These are phyloP conservation scores for Trichoderma cornu-damae DNA, from an alignment of 2,329 filamentous ascomycete species.

Conservation along the genomic window DNA sequence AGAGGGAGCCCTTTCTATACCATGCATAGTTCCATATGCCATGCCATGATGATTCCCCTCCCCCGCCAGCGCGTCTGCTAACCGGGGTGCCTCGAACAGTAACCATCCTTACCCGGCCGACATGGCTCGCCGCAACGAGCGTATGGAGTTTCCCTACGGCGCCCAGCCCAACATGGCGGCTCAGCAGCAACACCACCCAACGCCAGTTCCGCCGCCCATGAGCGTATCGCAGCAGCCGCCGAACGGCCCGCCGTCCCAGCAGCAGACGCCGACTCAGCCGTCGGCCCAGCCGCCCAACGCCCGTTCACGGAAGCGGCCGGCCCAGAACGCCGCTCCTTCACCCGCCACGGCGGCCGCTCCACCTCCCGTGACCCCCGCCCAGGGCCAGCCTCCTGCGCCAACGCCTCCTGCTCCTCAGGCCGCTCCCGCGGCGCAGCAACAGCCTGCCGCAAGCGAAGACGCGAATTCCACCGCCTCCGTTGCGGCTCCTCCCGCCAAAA, in stretches of 20 bases:
- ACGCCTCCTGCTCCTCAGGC: slow-evolving; percentile 31
- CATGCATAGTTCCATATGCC: slow-evolving; percentile 22
- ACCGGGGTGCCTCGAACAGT: slow-evolving; percentile 29
- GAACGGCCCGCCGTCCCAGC: slow-evolving; percentile 31
- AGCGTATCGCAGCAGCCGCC: slow-evolving; percentile 40
- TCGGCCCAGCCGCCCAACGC: slow-evolving; percentile 32
- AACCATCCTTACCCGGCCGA: slow-evolving; percentile 49
- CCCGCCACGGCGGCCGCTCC: slow-evolving; percentile 33
- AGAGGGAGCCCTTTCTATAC: slow-evolving; percentile 19
- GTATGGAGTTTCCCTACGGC: slow-evolving; percentile 41
- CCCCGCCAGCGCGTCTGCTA: slow-evolving; percentile 28
- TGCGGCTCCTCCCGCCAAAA: slow-evolving; percentile 64
- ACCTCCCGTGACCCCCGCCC: slow-evolving; percentile 31
- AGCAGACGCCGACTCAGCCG: slow-evolving; percentile 37
- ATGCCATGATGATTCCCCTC: slow-evolving; percentile 27
- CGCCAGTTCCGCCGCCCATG: slow-evolving; percentile 41
- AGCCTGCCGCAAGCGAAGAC: slow-evolving; percentile 29
- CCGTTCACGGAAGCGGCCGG: slow-evolving; percentile 41
- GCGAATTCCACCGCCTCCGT: slow-evolving; percentile 28
- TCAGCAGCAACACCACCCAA: slow-evolving; percentile 36
- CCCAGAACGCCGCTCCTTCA: slow-evolving; percentile 37
- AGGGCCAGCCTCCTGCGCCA: slow-evolving; percentile 30
- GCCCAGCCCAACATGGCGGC: slow-evolving; percentile 37
- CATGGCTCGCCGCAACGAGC: slow-evolving; percentile 44
- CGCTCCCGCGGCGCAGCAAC: slow-evolving; percentile 27